These are phyloP conservation scores for Agaricus sinodeliciosus DNA, from an alignment of 768 basidiomycete genomes.

Conservation along the genomic window DNA sequence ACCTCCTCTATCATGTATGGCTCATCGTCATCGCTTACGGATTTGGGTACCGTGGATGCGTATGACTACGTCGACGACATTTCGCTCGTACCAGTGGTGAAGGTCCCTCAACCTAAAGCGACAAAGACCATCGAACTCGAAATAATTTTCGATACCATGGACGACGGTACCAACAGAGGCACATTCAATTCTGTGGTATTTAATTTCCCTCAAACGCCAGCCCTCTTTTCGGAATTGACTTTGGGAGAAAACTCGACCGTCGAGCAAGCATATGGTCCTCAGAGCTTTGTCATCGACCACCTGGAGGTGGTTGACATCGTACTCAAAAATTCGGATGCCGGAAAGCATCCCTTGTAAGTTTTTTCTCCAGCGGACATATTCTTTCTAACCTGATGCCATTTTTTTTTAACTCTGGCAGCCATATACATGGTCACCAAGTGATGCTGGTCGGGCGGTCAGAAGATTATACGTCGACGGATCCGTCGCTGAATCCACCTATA, in stretches of 20 bases:
- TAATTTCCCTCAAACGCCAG: constrained; percentile 65
- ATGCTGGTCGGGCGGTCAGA: constrained; percentile 69
- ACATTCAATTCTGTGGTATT: constrained; percentile 68
- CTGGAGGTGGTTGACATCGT: constrained; percentile 74
- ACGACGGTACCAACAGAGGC: constrained; percentile 81
- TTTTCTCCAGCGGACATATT: background rate
- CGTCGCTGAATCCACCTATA: constrained; percentile 72
- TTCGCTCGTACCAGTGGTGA: constrained; percentile 55
- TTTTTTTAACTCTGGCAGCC: constrained; percentile 39
- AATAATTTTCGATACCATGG: constrained; percentile 77
- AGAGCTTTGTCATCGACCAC: constrained; percentile 69
- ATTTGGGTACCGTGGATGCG: constrained; percentile 44
- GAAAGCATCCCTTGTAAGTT: constrained; percentile 80
- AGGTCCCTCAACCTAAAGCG: constrained; percentile 39
- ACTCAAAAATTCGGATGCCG: constrained; percentile 62
- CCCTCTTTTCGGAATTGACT: constrained; percentile 67
- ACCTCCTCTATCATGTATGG: constrained; percentile 82
- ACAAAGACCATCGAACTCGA: constrained; percentile 64
- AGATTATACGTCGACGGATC: constrained; percentile 70
- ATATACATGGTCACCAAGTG: constrained; percentile 85
- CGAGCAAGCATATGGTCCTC: constrained; percentile 71
- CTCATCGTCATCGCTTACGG: constrained; percentile 40
- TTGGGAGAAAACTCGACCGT: constrained; percentile 69
- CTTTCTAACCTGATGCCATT: background rate
- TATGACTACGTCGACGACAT: constrained; percentile 66